Base-by-base conservation (phyloP, 2,329 filamentous ascomycete species). In the Exophiala phaeomuriformis region DNA sequence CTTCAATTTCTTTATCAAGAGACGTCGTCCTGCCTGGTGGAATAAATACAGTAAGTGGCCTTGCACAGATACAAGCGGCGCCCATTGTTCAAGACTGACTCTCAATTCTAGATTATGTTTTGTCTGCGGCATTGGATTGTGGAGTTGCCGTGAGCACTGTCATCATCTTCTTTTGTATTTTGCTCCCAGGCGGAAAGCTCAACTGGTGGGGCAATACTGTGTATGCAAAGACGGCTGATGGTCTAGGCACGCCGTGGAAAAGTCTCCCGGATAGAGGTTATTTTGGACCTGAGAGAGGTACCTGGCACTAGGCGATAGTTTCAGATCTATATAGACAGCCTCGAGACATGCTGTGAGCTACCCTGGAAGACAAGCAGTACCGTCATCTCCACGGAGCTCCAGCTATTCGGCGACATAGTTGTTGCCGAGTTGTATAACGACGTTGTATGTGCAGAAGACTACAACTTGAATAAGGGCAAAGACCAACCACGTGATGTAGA, bases 1-100 rank as follows among this genome's bases (percentile, higher is more conserved):
- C 3, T 72, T 72, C 62, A 72, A 72, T 36, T 65, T 65, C 49
- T 67, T 61, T 56, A 67, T 71, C 52, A 65, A 63, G 47, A 56
- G 63, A 6, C 61, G 59, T 10, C 68, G 62, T 59, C 51, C 55
- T n/a, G 68, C 64, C 4, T 71, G 69, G 69, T 72, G 69, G 70
- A 58, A 63, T 32, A 67, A 64, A 42, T 72, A 71, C 60, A 72
- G 36, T 39, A 39, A 39, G 36, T 39, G 5, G 4, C 10, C 19
- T 35, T 35, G 32, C n/a, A n/a, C n/a, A 35, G 32, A 35, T 35
- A 10, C 32, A 35, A 10, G 10, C 10, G 32, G 5, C 5, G 32
- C 5, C 32, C 32, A 35, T 35, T 35, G 10, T 10, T 35, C 10
- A 10, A 35, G 36, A n/a, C 36, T 39, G 36, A 39, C 36, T n/a